phyloP scores from a whole-genome alignment of 2,329 filamentous ascomycete species.

The Xylaria hypoxylon region DNA sequence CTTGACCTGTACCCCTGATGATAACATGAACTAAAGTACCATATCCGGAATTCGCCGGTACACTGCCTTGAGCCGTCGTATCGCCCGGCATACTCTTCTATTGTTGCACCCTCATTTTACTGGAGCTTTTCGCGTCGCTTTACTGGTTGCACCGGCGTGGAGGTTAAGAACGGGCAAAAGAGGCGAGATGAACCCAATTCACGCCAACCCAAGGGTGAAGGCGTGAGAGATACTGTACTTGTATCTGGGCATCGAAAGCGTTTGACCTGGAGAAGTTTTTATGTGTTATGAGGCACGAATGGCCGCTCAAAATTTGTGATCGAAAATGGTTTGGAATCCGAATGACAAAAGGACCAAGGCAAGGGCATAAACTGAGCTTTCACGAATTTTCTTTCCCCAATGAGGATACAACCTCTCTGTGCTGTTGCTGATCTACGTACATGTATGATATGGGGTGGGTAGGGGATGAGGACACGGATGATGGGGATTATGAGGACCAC shows the following conservation, averaged over 20 bases:
- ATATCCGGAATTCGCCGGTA: not conserved
- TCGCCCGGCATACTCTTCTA: slow-evolving; percentile 1
- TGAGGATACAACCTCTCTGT: slow-evolving; percentile 3
- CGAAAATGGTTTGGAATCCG: slow-evolving; percentile 17
- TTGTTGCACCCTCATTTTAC: slow-evolving; percentile 13
- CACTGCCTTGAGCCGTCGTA: not conserved
- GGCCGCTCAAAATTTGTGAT: slow-evolving; percentile 4
- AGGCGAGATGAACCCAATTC: not conserved
- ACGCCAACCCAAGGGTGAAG: slow-evolving; percentile 9
- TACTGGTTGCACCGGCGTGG: slow-evolving; percentile 6
- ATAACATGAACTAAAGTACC: slow-evolving; percentile 4
- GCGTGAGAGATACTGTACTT: not conserved
- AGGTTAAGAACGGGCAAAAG: slow-evolving; percentile 9
- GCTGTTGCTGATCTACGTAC: slow-evolving; percentile 23
- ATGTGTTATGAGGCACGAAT: slow-evolving; percentile 11
- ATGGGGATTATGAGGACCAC: not conserved
- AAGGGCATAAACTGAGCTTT: slow-evolving; percentile 3
- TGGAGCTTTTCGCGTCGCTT: slow-evolving; percentile 17
- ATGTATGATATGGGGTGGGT: slow-evolving; percentile 32
- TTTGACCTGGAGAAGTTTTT: not conserved
- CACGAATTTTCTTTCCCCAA: not conserved
- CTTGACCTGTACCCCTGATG: slow-evolving; percentile 1
- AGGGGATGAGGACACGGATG: not conserved
- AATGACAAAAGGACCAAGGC: slow-evolving; percentile 1
- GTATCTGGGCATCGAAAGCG: slow-evolving; percentile 8